phyloP scores from a whole-genome alignment of 2,329 filamentous ascomycete species.

The Chlorencoelia australis region DNA sequence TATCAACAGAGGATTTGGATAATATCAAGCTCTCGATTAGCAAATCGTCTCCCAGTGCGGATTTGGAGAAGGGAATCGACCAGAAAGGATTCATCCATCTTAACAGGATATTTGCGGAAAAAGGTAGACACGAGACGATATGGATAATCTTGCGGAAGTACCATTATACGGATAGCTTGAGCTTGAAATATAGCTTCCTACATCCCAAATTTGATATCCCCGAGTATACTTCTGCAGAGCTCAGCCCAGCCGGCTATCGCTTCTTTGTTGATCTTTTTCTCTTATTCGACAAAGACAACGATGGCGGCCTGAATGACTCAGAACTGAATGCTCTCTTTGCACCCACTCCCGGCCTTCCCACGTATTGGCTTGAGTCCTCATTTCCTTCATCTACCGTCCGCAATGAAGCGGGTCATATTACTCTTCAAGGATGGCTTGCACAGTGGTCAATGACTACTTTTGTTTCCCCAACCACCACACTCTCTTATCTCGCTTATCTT shows the following conservation, averaged over 20 bases:
- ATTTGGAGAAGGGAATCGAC: slow-evolving; percentile 64
- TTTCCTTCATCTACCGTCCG: slow-evolving; percentile 92
- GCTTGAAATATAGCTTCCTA: slow-evolving; percentile 80
- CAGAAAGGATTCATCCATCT: slow-evolving; percentile 76
- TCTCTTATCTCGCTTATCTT: slow-evolving; percentile 92
- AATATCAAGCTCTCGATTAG: slow-evolving; percentile 86
- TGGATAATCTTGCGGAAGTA: slow-evolving; percentile 96
- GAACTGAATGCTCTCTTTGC: slow-evolving; percentile 84
- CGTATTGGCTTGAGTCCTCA: slow-evolving; percentile 76
- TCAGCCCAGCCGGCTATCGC: slow-evolving; percentile 87
- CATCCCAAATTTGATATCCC: slow-evolving; percentile 93
- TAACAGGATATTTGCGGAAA: slow-evolving; percentile 94
- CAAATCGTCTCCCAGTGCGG: slow-evolving; percentile 53
- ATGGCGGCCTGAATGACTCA: slow-evolving; percentile 79
- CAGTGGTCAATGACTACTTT: slow-evolving; percentile 99
- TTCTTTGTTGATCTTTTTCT: slow-evolving; percentile 97
- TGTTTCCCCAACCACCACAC: slow-evolving; percentile 84
- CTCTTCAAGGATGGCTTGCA: slow-evolving; percentile 92
- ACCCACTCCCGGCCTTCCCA: slow-evolving; percentile 80
- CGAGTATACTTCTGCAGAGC: slow-evolving; percentile 81
- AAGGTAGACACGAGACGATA: slow-evolving; percentile 93
- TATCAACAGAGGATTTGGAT: slow-evolving; percentile 70
- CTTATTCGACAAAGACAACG: slow-evolving; percentile 93
- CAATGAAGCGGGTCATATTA: slow-evolving; percentile 92
- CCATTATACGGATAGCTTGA: slow-evolving; percentile 91